Evolutionary conservation across 192 early-diverging fungal species (phyloP), one percentile per base, ranked within the genome.

Genomic region (Nowakowskiella sp.): DNA sequence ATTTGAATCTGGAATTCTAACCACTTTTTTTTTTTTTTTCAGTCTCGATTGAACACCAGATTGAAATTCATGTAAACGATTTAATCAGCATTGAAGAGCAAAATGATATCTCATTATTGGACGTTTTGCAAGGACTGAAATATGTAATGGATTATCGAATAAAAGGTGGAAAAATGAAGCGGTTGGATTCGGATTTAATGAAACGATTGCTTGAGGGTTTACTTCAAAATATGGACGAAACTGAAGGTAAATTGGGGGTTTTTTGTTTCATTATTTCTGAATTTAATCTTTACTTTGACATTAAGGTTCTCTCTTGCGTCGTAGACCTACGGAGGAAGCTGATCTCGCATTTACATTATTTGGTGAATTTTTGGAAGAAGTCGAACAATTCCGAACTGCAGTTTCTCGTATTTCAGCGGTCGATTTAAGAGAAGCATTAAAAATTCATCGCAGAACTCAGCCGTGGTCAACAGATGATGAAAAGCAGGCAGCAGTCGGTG

Each of bases 131-230:
- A 25, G 83, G 94, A 9, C 72, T 97, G 47, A 88, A 87, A 45
- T 97, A 95, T 67, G 91, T 94, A 23, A 89, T 93, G 77, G 88
- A 94, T 58, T 92, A 87, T 65, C 85, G 89, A 22, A 81, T 97
- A 51, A 85, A 85, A 51, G 87, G 86, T 47, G 84, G 86, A 9
- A 85, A 87, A 56, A 83, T 86, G 72, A 81, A 77, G 33, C 80
- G 84, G 49, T 81, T 97, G 28, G 90, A 95, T 28, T 62, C 57
- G 3, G 78, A 57, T 3, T 62, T 97, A 33, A 97, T 97, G 94
- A 74, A 80, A 50, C 80, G 88, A 16, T 78, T 97, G 22, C 78
- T 84, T 45, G 85, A 92, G 46, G 91, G 83, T 34, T 74, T 97
- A 52, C 59, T 97, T 47, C 66, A 90, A 43, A 84, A 90, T 46